These are phyloP conservation scores for Talaromyces liani DNA, from an alignment of 495 filamentous ascomycete genomes.

Conservation along the genomic window DNA sequence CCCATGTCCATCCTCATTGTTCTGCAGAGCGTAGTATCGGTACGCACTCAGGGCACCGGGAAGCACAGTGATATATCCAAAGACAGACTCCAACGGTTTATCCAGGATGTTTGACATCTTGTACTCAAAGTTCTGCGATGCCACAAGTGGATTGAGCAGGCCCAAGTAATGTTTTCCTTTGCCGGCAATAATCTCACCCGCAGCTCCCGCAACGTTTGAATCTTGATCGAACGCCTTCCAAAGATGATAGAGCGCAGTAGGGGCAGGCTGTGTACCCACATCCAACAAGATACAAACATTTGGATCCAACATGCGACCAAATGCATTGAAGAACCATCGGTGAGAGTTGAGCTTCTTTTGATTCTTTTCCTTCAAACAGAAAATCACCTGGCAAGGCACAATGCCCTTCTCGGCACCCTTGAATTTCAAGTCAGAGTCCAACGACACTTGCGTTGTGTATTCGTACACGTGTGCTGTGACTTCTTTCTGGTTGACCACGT, in stretches of 20 bases:
- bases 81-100: conserved; percentile 93
- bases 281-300: conserved; percentile 97
- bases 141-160: conserved; percentile 89
- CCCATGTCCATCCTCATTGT: conserved; percentile 91
- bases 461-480: conserved; percentile 92
- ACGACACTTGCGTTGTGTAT: conserved; percentile 95
- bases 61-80: conserved; percentile 95
- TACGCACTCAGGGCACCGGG: conserved; percentile 94
- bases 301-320: conserved; percentile 84
- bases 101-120: conserved; percentile 99
- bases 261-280: conserved; percentile 84
- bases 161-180: conserved; percentile 78
- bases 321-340: conserved; percentile 99
- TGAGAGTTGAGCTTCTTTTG: conserved; percentile 97
- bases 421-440: conserved; percentile 93
- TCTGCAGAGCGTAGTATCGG: conserved; percentile 93
- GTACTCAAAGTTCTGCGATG: conserved; percentile 98
- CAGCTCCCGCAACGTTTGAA: conserved; percentile 92
- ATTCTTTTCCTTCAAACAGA: conserved; percentile 98
- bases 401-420: conserved; percentile 99
- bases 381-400: conserved; percentile 97
- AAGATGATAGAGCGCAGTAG: conserved; percentile 86
- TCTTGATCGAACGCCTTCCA: conserved; percentile 99
- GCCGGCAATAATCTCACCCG: conserved; percentile 94
- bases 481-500: conserved; percentile 86